Evolutionary conservation across 108 stramenopile genomes (phyloP).

Genomic region (Chaetoceros muelleri): DNA sequence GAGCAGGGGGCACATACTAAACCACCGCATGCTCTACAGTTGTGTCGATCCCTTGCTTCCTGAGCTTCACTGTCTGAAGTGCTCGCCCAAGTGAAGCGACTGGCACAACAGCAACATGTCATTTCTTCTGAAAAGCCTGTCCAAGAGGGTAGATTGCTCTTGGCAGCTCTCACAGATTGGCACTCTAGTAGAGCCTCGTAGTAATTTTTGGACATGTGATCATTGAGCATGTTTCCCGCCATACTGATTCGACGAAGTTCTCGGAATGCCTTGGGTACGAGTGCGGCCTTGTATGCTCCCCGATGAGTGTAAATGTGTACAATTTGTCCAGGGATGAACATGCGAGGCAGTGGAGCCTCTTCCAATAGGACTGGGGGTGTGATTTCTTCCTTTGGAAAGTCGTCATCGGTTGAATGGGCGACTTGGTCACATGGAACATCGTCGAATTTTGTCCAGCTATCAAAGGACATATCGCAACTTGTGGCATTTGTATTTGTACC

Average conservation of each 20-base stretch:
- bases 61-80: conserved; percentile 83
- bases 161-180: conserved; percentile 53
- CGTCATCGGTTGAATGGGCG: conserved; percentile 12
- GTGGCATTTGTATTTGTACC: conserved; percentile 4
- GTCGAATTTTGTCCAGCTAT: background rate
- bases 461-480: conserved; percentile 25
- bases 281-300: conserved; percentile 74
- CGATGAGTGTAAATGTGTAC: conserved; percentile 87
- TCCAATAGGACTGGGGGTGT: conserved; percentile 59
- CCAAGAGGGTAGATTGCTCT: conserved; percentile 72
- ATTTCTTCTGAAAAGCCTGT: conserved; percentile 81
- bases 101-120: conserved; percentile 82
- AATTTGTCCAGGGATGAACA: conserved; percentile 89
- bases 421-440: conserved; percentile 34
- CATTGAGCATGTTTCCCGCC: conserved; percentile 84
- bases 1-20: conserved; percentile 94
- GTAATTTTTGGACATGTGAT: conserved; percentile 76
- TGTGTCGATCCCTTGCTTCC: conserved; percentile 89
- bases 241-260: conserved; percentile 72
- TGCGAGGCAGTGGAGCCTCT: conserved; percentile 78
- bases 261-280: conserved; percentile 68
- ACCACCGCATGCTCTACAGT: conserved; percentile 89
- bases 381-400: background rate
- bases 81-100: conserved; percentile 91
- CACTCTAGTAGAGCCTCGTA: conserved; percentile 87